A percentile compares a stretch with the other conserved stretches of the same genome.
Evolutionary conservation across 192 early-diverging fungal genomes (phyloP).

Genomic region (Mortierella claussenii): DNA sequence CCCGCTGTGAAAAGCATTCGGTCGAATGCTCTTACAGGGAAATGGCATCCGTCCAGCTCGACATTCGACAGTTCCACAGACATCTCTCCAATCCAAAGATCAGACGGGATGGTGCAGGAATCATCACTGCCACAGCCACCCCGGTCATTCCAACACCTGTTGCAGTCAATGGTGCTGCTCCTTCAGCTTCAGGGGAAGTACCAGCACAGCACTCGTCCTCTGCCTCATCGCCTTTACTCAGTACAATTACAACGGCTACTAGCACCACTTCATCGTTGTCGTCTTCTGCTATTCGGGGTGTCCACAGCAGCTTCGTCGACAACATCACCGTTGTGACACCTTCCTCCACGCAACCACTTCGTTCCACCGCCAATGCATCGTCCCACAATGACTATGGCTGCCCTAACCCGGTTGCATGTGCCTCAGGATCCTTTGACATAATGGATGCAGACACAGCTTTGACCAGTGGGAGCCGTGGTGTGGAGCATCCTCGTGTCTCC

Average conservation of each 20-base stretch:
- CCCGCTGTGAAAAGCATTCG: slow-evolving; percentile 36
- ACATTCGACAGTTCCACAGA: slow-evolving; percentile 49
- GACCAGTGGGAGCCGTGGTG: neutral
- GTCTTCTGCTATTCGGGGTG: too few relatives aligned
- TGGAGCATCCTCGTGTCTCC: slow-evolving; percentile 27
- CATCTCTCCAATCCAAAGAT: slow-evolving; percentile 41
- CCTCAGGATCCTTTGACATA: neutral
- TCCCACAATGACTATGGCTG: slow-evolving; percentile 5
- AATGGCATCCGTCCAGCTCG: slow-evolving; percentile 46
- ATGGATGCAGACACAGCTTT: neutral
- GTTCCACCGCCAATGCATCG: too few relatives aligned
- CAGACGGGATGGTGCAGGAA: slow-evolving; percentile 20
- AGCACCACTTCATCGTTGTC: too few relatives aligned
- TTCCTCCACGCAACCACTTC: neutral
- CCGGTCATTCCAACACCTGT: slow-evolving; percentile 21
- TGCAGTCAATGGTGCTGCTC: slow-evolving; percentile 1
- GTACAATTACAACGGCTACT: too few relatives aligned
- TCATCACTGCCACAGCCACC: slow-evolving; percentile 27
- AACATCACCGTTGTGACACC: slow-evolving; percentile 1
- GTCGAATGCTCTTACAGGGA: slow-evolving; percentile 51
- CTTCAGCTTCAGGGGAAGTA: neutral
- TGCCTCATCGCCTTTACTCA: too few relatives aligned
- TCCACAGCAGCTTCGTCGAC: neutral
- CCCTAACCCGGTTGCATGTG: slow-evolving; percentile 5
- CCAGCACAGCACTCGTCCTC: neutral